phyloP scores from a whole-genome alignment of 371 early-diverging fungal species.

The Mortierella sp. region DNA sequence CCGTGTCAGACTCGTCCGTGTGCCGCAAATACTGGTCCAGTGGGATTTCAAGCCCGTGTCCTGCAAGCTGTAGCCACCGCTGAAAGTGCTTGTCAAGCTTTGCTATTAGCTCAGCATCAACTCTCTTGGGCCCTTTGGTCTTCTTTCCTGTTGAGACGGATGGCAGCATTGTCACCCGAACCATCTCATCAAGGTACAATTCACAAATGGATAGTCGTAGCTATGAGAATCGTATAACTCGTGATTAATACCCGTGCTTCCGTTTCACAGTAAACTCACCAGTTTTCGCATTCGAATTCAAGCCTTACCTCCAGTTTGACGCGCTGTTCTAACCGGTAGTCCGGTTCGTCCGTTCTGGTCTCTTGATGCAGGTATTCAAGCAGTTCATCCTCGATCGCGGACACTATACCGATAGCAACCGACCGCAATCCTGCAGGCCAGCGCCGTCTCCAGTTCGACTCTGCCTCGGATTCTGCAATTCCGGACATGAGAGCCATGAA shows the following conservation, averaged over 20 bases:
- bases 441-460: conserved; percentile 35
- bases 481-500: conserved; percentile 33
- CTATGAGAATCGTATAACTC: conserved; percentile 7
- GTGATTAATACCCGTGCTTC: background rate
- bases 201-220: conserved; percentile 36
- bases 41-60: conserved; percentile 21
- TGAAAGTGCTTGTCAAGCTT: conserved; percentile 33
- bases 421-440: conserved; percentile 41
- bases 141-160: conserved; percentile 18
- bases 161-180: conserved; percentile 32
- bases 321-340: background rate
- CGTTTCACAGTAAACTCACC: background rate
- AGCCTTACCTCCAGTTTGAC: conserved; percentile 27
- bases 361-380: conserved; percentile 46
- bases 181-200: conserved; percentile 48
- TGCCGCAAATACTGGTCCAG: background rate
- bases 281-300: background rate
- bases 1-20: background rate
- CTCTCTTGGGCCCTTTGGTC: conserved; percentile 28
- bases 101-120: conserved; percentile 34
- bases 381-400: conserved; percentile 32
- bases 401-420: conserved; percentile 11
- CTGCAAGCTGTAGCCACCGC: conserved; percentile 41
- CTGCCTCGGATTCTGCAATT: background rate
- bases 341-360: background rate